Base-by-base conservation (phyloP, 2,329 filamentous ascomycete genomes). In the Alternaria arborescens region DNA sequence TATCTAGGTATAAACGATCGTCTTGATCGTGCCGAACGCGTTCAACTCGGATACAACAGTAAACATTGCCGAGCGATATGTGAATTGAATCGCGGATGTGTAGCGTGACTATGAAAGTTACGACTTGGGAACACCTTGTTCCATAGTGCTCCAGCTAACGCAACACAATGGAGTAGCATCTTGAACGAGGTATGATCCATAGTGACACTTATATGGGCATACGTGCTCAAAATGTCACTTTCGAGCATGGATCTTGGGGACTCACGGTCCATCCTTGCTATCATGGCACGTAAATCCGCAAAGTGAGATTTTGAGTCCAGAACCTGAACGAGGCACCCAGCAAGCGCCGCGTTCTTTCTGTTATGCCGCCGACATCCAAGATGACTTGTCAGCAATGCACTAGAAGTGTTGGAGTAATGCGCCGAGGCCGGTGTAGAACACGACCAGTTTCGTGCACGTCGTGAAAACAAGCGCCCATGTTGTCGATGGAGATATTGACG, bases 1-100 rank as follows among this genome's bases (percentile, higher is more conserved):
- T 57, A 34, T 44, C 26, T 24, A 36, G 54, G 44, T 51, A 24
- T 32, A n/a, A 44, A 42, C n/a, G 41, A 36, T 52, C 50, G 26
- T 28, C 32, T 22, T 42, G 41, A 22, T 54, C 16, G 42, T 28
- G 16, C 20, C 28, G 40, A 20, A 8, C 26, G 24, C 12, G 8
- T 54, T 32, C 30, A 6, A 20, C 20, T 11, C 26, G 18, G 24
- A 18, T 26, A 16, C 28, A 11, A 22, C n/a, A 46, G 22, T 54
- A 34, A 30, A 28, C 8, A 12, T 48, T 28, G 20, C 26, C 14
- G 26, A 54, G 30, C 8, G 8, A 43, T 32, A 16, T 44, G 12
- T n/a, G 26, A 12, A 32, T 28, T 22, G n/a, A 30, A 18, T 52
- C 22, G 40, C 38, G 30, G 20, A 26, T 38, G 18, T 28, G 28